Evolutionary conservation across 441 rosid species (phyloP).

Genomic region (Erodium texanum): DNA sequence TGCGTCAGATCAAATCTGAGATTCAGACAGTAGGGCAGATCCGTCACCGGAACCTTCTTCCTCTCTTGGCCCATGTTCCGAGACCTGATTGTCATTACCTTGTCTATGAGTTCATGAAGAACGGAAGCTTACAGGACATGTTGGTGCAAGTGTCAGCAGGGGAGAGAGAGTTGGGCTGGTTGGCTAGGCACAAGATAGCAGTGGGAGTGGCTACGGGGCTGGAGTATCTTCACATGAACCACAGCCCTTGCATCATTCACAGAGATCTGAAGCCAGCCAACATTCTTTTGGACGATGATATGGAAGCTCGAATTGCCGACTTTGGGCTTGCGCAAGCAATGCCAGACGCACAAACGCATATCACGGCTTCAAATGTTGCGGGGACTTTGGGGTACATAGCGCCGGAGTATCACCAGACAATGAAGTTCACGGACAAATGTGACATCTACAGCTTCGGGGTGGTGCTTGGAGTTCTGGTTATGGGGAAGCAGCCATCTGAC

Average conservation of each 20-base stretch:
- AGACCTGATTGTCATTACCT: slow-evolving; percentile 70
- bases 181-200: slow-evolving; percentile 56
- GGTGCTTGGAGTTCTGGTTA: slow-evolving; percentile 56
- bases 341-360: slow-evolving; percentile 65
- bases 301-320: slow-evolving; percentile 87
- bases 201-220: slow-evolving; percentile 68
- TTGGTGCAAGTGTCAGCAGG: slow-evolving; percentile 39
- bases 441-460: slow-evolving; percentile 80
- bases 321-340: slow-evolving; percentile 76
- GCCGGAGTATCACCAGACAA: slow-evolving; percentile 74
- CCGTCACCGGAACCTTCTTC: slow-evolving; percentile 70
- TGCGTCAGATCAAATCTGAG: slow-evolving; percentile 76
- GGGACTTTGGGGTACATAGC: slow-evolving; percentile 89
- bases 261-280: slow-evolving; percentile 85
- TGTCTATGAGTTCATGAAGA: slow-evolving; percentile 79
- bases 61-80: slow-evolving; percentile 65
- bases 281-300: slow-evolving; percentile 68
- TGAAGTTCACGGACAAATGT: slow-evolving; percentile 74
- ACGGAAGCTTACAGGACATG: slow-evolving; percentile 69
- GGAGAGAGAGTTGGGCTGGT: slow-evolving; percentile 49
- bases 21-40: slow-evolving; percentile 71
- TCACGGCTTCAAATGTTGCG: slow-evolving; percentile 52
- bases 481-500: slow-evolving; percentile 80
- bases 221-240: slow-evolving; percentile 67
- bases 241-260: slow-evolving; percentile 62